Evolutionary conservation across 2,329 filamentous ascomycete genomes (phyloP).

Genomic region (Kalmusia sp.): DNA sequence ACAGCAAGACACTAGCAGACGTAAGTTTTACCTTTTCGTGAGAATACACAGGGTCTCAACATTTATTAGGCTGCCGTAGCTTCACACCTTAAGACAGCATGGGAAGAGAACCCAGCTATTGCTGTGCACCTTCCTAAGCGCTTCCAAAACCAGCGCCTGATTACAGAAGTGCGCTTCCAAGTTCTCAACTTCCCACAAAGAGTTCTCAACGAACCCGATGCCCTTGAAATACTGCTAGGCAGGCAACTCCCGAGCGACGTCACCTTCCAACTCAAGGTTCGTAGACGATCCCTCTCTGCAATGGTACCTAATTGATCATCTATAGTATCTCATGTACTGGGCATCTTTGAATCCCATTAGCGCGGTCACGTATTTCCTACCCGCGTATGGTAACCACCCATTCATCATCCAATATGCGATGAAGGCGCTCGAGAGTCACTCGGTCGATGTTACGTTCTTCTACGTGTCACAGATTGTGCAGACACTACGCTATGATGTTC

Average conservation of each 20-base stretch:
- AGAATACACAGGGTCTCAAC: slow-evolving; percentile 4
- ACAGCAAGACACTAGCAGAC: slow-evolving; percentile 50
- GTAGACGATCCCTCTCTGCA: neutral
- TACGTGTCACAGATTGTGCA: slow-evolving; percentile 99
- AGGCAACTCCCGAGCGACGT: slow-evolving; percentile 79
- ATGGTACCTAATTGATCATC: slow-evolving; percentile 15
- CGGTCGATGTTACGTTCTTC: slow-evolving; percentile 97
- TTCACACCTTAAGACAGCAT: slow-evolving; percentile 79
- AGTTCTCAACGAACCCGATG: slow-evolving; percentile 80
- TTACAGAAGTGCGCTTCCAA: slow-evolving; percentile 78
- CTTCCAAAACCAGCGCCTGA: slow-evolving; percentile 77
- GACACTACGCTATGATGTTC: slow-evolving; percentile 85
- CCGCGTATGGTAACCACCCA: slow-evolving; percentile 87
- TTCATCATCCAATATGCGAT: slow-evolving; percentile 97
- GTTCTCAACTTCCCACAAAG: slow-evolving; percentile 84
- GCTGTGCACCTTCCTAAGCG: slow-evolving; percentile 84
- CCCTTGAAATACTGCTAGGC: slow-evolving; percentile 82
- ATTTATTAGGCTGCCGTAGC: slow-evolving; percentile 60
- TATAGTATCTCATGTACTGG: slow-evolving; percentile 89
- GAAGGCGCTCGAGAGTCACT: slow-evolving; percentile 90
- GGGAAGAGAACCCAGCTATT: slow-evolving; percentile 82
- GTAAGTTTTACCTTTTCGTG: slow-evolving; percentile 25
- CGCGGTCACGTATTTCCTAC: slow-evolving; percentile 91
- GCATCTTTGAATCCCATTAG: slow-evolving; percentile 90
- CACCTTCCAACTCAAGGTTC: slow-evolving; percentile 81